Percentiles rank a stretch among this genome's conserved stretches.
phyloP scores from a whole-genome alignment of 495 filamentous ascomycete genomes.

The Penicillium cinerascens region DNA sequence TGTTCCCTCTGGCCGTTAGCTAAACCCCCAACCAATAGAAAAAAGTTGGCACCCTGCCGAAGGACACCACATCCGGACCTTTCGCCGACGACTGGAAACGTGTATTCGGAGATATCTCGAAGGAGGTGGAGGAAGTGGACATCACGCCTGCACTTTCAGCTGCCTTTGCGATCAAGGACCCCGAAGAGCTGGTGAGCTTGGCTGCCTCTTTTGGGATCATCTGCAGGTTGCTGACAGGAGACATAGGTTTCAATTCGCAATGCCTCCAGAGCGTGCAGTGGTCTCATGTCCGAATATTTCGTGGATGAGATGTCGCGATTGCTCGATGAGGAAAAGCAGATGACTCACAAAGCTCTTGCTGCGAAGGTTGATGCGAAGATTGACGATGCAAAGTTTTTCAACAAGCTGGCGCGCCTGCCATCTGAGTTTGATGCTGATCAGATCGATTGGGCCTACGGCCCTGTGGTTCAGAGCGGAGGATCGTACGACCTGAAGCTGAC shows the following conservation, averaged over 20 bases:
- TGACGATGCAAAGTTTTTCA: conserved; percentile 90
- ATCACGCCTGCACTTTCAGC: conserved; percentile 75
- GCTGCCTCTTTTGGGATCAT: background rate
- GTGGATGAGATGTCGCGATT: conserved; percentile 96
- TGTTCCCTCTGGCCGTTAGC: background rate
- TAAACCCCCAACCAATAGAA: conserved; percentile 49
- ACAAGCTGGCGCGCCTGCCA: conserved; percentile 74
- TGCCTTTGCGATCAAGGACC: conserved; percentile 93
- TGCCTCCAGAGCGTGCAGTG: conserved; percentile 87
- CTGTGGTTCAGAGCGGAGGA: conserved; percentile 92
- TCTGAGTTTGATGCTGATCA: conserved; percentile 84
- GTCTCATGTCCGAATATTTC: conserved; percentile 89
- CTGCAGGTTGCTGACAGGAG: conserved; percentile 3
- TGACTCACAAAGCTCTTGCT: conserved; percentile 79
- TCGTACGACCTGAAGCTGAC: conserved; percentile 85
- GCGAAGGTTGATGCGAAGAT: conserved; percentile 86
- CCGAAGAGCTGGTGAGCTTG: conserved; percentile 71
- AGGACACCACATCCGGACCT: conserved; percentile 78
- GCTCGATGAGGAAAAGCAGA: conserved; percentile 92
- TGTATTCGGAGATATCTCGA: conserved; percentile 65
- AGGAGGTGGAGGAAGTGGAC: conserved; percentile 87
- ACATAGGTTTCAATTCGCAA: conserved; percentile 78
- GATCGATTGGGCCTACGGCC: conserved; percentile 89
- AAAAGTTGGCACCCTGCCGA: conserved; percentile 81
- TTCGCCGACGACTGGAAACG: conserved; percentile 97